Percentiles rank a stretch among this genome's conserved stretches.
Conservation (phyloP, 148 eudicot genomes). For the Polygonum aviculare region DNA sequence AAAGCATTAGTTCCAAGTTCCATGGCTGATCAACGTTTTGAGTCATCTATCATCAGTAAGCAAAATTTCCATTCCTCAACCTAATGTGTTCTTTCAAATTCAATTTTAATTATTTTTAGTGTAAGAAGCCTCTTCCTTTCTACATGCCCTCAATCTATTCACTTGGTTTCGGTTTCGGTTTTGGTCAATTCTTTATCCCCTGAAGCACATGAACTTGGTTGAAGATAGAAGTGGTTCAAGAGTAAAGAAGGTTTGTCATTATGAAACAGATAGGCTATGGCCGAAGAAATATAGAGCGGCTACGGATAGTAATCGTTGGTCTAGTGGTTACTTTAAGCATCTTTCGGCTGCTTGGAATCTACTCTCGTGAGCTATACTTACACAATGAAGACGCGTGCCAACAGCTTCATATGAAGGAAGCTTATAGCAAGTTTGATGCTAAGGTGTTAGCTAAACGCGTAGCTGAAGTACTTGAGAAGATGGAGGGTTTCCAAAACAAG, state of each 20-base stretch:
- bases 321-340: constrained; percentile 62
- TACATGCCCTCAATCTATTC: too few relatives aligned
- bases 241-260: not conserved
- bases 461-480: constrained; percentile 67
- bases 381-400: constrained; percentile 62
- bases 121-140: not conserved
- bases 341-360: constrained; percentile 56
- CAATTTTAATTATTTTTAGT: not conserved
- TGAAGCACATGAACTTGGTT: too few relatives aligned
- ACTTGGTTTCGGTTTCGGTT: too few relatives aligned
- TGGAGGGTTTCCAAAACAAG: constrained; percentile 63
- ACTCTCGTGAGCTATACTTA: constrained; percentile 64
- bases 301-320: constrained; percentile 58
- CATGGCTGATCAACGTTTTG: not conserved
- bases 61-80: not conserved
- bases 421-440: constrained; percentile 31
- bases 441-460: constrained; percentile 48
- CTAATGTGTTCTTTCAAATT: not conserved
- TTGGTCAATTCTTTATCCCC: too few relatives aligned
- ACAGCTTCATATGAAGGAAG: constrained; percentile 42
- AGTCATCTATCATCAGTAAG: not conserved
- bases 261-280: not conserved
- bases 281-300: constrained; percentile 6
- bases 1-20: not conserved
- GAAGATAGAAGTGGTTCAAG: too few relatives aligned